Conservation (phyloP, 352 stramenopile genomes). For the Aphanomyces invadans region DNA sequence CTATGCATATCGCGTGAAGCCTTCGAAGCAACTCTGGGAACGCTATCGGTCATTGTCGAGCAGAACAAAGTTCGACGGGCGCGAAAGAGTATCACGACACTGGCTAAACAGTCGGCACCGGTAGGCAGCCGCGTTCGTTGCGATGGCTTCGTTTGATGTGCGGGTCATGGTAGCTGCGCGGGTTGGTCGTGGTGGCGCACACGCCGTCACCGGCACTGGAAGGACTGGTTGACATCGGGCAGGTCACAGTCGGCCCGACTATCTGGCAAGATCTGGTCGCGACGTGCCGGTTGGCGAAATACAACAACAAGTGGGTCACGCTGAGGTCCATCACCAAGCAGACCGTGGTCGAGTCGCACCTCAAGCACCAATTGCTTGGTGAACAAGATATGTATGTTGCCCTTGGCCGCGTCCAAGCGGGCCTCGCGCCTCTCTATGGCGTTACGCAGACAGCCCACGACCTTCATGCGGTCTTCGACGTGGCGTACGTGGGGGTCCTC, state of each 20-base stretch:
- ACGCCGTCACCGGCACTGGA: slow-evolving; percentile 3
- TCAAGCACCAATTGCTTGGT: slow-evolving; percentile 73
- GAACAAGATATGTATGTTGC: slow-evolving; percentile 80
- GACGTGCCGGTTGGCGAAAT: slow-evolving; percentile 56
- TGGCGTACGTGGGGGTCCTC: slow-evolving; percentile 71
- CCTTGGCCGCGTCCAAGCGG: slow-evolving; percentile 65
- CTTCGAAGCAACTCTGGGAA: slow-evolving; percentile 63
- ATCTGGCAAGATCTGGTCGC: slow-evolving; percentile 72
- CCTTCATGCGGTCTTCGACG: slow-evolving; percentile 76
- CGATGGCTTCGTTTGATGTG: background rate
- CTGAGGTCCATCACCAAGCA: slow-evolving; percentile 74
- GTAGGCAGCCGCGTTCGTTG: slow-evolving; percentile 26
- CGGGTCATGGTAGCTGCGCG: slow-evolving; percentile 32
- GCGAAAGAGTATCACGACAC: slow-evolving; percentile 56
- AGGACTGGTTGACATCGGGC: slow-evolving; percentile 43
- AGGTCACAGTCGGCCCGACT: slow-evolving; percentile 62
- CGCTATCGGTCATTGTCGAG: slow-evolving; percentile 66
- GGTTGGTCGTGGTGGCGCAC: slow-evolving; percentile 55
- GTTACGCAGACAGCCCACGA: slow-evolving; percentile 74
- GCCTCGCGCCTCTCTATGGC: slow-evolving; percentile 57
- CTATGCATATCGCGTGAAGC: slow-evolving; percentile 78
- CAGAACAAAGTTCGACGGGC: slow-evolving; percentile 73
- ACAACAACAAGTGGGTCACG: slow-evolving; percentile 60
- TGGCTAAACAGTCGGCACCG: slow-evolving; percentile 45
- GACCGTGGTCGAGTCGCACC: slow-evolving; percentile 63